phyloP scores from a whole-genome alignment of 305 asterid genomes.

The Vinca major region DNA sequence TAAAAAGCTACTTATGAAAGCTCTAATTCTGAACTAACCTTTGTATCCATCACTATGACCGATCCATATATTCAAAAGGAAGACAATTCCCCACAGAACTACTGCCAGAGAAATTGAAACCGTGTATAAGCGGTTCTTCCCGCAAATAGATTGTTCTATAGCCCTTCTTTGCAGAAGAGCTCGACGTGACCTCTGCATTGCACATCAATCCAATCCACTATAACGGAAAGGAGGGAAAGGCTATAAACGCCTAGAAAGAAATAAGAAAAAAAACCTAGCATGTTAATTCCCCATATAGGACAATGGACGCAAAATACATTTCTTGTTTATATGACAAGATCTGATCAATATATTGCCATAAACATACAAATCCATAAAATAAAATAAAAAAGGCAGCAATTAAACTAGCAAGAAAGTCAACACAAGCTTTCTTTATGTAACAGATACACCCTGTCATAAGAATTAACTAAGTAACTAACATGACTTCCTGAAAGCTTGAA shows the following conservation, averaged over 20 bases:
- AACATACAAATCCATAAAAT: neutral
- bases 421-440: neutral
- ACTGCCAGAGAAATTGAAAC: conserved; percentile 54
- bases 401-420: neutral
- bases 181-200: conserved; percentile 90
- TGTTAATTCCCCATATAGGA: neutral
- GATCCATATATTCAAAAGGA: conserved; percentile 66
- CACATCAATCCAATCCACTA: conserved; percentile 52
- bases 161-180: conserved; percentile 94
- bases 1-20: too few species aligned
- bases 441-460: neutral
- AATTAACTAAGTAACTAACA: neutral
- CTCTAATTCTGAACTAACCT: conserved; percentile 39
- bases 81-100: conserved; percentile 63
- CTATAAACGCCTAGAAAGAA: conserved; percentile 18
- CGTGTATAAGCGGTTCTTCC: conserved; percentile 45
- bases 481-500: conserved; percentile 4
- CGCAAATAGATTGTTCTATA: conserved; percentile 43
- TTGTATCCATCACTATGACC: conserved; percentile 56
- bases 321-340: neutral
- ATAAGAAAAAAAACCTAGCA: neutral
- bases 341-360: neutral
- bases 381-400: neutral
- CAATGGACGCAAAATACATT: neutral
- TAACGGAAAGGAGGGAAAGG: conserved; percentile 2